A percentile compares a stretch with the other conserved stretches of the same genome.
Conservation (phyloP, 768 basidiomycete species). For the Cantharellus cinnabarinus region DNA sequence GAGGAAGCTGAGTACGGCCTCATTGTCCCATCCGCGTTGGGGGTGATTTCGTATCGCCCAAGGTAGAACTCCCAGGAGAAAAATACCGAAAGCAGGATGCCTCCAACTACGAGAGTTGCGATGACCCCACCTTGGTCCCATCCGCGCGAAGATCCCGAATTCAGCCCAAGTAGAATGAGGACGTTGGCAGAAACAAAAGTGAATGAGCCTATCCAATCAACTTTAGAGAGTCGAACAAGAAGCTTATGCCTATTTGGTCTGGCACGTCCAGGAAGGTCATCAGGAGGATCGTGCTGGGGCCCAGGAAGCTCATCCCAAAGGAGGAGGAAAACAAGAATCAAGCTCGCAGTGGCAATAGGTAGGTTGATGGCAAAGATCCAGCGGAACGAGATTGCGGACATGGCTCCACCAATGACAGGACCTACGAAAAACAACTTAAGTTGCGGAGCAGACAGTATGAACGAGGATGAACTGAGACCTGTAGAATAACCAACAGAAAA, state of each 20-base stretch:
- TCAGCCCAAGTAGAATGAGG: conserved; percentile 29
- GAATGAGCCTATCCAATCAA: conserved; percentile 29
- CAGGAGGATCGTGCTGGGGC: conserved; percentile 6
- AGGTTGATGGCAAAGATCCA: conserved; percentile 39
- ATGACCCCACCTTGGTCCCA: conserved; percentile 23
- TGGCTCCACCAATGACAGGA: conserved; percentile 26
- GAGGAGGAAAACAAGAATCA: conserved; percentile 23
- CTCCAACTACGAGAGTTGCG: conserved; percentile 26
- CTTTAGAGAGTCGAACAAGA: conserved; percentile 14
- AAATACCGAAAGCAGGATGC: conserved; percentile 21
- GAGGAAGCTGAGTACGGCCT: background rate
- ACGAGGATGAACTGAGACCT: background rate
- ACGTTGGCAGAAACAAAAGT: conserved; percentile 26
- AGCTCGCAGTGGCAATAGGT: conserved; percentile 19
- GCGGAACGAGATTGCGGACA: conserved; percentile 24
- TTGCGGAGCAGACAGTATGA: conserved; percentile 11
- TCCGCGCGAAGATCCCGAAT: conserved; percentile 30
- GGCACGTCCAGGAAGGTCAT: background rate
- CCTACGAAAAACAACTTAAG: conserved; percentile 10
- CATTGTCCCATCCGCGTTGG: background rate
- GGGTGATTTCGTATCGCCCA: conserved; percentile 11
- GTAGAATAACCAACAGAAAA: conserved; percentile 22
- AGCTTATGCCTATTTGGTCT: conserved; percentile 3
- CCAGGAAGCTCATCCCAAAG: conserved; percentile 15
- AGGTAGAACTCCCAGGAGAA: conserved; percentile 25